phyloP scores from a whole-genome alignment of 306 rosid species.

The Pyrus pyrifolia region DNA sequence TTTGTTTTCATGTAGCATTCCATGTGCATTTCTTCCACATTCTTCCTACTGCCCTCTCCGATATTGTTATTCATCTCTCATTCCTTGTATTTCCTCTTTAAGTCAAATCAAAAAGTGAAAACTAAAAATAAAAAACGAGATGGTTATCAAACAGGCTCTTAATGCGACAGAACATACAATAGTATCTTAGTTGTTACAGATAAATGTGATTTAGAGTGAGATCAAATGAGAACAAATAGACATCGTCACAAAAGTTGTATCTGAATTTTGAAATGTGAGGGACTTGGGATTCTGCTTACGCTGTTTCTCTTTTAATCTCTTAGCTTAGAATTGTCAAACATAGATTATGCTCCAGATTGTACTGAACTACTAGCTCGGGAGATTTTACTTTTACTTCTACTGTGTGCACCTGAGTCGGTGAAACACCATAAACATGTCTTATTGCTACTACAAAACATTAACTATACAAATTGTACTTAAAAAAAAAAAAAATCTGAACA shows the following conservation, averaged over 20 bases:
- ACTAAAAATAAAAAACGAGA: no score
- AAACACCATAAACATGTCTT: slow-evolving; percentile 2
- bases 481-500: background rate
- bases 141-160: background rate
- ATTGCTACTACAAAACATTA: slow-evolving; percentile 25
- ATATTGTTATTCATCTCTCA: background rate
- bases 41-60: background rate
- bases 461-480: slow-evolving; percentile 33
- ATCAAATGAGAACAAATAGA: background rate
- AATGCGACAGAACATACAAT: background rate
- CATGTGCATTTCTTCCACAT: background rate
- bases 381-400: background rate
- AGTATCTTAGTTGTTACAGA: background rate
- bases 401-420: background rate
- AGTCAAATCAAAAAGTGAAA: no score
- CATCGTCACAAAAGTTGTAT: background rate
- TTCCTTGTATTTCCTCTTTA: no score
- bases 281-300: background rate
- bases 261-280: background rate
- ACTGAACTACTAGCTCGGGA: background rate
- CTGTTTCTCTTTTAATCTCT: background rate
- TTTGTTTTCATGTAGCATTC: no score
- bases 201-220: background rate
- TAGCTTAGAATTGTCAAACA: background rate
- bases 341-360: background rate